Evolutionary conservation across 2,329 filamentous ascomycete genomes (phyloP).

Genomic region (Neopestalotiopsis sp.): DNA sequence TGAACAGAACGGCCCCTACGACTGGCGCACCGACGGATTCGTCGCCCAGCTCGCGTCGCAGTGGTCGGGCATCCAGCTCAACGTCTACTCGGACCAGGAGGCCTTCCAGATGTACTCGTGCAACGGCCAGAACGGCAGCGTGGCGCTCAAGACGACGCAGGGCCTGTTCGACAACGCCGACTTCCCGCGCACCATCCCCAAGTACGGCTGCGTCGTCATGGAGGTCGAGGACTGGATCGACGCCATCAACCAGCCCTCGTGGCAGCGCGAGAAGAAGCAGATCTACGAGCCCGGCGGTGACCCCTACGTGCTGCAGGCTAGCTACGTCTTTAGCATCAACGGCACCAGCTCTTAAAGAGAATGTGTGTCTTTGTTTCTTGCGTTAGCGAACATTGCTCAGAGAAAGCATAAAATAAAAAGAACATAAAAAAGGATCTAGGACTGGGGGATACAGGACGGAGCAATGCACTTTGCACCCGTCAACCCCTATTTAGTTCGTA

Average conservation of each 20-base stretch:
- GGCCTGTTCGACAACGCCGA: constrained; percentile 60
- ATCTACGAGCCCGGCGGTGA: constrained; percentile 63
- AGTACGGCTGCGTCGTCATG: constrained; percentile 87
- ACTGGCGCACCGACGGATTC: constrained; percentile 66
- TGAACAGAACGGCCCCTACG: constrained; percentile 56
- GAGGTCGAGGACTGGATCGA: constrained; percentile 96
- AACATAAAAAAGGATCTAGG: background rate
- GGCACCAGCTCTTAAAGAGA: constrained; percentile 24
- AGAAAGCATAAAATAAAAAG: background rate
- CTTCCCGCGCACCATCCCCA: constrained; percentile 66
- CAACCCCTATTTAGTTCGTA: background rate
- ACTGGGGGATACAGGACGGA: background rate
- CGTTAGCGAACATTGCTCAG: background rate
- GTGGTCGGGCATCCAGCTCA: constrained; percentile 83
- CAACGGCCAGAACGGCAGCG: constrained; percentile 73
- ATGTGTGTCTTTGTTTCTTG: too few relatives aligned
- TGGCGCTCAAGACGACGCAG: constrained; percentile 73
- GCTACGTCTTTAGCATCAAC: constrained; percentile 63
- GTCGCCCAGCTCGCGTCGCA: constrained; percentile 72
- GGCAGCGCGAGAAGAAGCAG: constrained; percentile 71
- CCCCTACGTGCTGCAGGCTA: constrained; percentile 66
- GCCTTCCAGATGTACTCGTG: constrained; percentile 91
- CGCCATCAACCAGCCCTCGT: constrained; percentile 88
- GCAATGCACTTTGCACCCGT: background rate
- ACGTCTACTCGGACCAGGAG: constrained; percentile 82